Base-by-base conservation (phyloP, 2,329 filamentous ascomycete genomes). In the Cladosporium sp. region DNA sequence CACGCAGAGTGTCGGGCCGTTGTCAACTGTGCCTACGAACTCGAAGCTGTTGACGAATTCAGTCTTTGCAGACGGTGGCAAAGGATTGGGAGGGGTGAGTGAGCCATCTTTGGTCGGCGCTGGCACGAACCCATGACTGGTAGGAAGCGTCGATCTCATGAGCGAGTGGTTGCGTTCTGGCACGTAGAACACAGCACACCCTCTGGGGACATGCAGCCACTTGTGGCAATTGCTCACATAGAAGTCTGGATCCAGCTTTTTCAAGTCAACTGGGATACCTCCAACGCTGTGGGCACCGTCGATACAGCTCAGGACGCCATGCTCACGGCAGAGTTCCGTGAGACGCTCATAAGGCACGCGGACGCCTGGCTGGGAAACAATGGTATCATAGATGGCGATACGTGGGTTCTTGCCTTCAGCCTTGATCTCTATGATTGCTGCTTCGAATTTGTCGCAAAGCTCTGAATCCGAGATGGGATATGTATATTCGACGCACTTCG, bases 241-340 rank as follows among this genome's bases (percentile, higher is more conserved):
- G 75, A 96, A 97, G 73, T 97, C 92, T 0, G 91, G 87, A 62
- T 92, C 83, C 2, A 92, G 75, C 3, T 75, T 72, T 0, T 70
- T 63, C 14, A 97, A 74, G 72, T 95, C 84, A 7, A 97, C 73
- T 1, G 82, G 78, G 7, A 96, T 80, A 73, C 94, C 88, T 1
- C 93, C 93, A 22, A 96, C 76, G 1, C 88, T 88, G 73, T 97
- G 93, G 0, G 93, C 93, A 15, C 84, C 92, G 70, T 97, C 93
- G 38, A 97, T 78, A 19, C 90, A 77, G 66, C 88, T 92, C 56
- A 93, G 70, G 3, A 97, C 76, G 0, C 82, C 84, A 22, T 87
- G 77, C 59, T 87, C 82, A 45, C 80, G 82, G 71, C 92, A 96
- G 0, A 83, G 79, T 7, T 73, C 71, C 1, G 83, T 80, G 59